These are phyloP conservation scores for Diaporthe aspalathi DNA, from an alignment of 2,329 filamentous ascomycete species.

Conservation along the genomic window DNA sequence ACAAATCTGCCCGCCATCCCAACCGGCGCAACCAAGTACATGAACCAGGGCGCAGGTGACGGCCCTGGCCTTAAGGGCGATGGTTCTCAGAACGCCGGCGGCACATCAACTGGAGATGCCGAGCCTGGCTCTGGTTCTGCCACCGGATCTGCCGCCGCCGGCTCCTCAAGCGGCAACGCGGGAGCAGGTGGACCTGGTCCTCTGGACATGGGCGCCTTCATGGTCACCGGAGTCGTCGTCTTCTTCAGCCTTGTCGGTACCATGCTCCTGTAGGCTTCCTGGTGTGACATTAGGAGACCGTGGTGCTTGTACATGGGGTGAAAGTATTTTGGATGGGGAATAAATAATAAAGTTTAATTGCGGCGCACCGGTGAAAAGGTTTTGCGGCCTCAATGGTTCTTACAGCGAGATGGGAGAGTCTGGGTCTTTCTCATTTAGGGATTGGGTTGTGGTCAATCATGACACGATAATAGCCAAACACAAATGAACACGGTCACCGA, in stretches of 20 bases:
- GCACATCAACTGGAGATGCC: constrained; percentile 58
- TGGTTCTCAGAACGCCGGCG: constrained; percentile 65
- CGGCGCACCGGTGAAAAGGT: constrained; percentile 19
- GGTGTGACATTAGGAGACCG: background rate
- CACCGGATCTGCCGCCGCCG: constrained; percentile 49
- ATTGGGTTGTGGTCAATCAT: constrained; percentile 16
- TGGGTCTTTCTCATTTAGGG: background rate
- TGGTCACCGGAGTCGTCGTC: constrained; percentile 49
- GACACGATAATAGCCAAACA: constrained; percentile 17
- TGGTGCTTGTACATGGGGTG: background rate
- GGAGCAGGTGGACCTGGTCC: constrained; percentile 47
- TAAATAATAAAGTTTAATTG: constrained; percentile 15
- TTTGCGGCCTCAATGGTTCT: background rate
- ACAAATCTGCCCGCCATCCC: constrained; percentile 65
- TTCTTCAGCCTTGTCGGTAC: constrained; percentile 53
- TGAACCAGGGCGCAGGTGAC: constrained; percentile 63
- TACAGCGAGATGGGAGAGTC: constrained; percentile 23
- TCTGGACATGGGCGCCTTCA: constrained; percentile 53
- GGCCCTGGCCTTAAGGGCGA: constrained; percentile 64
- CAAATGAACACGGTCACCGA: constrained; percentile 4
- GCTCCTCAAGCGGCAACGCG: constrained; percentile 47
- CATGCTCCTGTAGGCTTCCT: constrained; percentile 51
- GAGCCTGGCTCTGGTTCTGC: constrained; percentile 53
- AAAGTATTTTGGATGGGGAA: background rate
- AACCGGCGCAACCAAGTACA: constrained; percentile 61